Base-by-base conservation (phyloP, 768 basidiomycete genomes). In the Termitomyces sp. region DNA sequence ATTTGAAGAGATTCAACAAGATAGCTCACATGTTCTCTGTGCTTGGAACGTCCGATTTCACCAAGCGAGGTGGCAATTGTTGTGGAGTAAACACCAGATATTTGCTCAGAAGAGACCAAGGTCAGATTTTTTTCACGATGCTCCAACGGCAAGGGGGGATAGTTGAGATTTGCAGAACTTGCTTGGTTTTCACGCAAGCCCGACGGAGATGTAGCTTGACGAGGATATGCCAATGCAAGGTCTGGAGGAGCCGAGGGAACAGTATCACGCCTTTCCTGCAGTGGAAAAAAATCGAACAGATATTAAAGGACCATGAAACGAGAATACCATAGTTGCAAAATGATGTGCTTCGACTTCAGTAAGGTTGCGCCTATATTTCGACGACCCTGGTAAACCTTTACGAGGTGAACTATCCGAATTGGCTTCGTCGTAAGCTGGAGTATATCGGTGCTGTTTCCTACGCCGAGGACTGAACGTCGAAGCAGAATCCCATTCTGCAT, bases 381-480 rank as follows among this genome's bases (percentile, higher is more conserved):
- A 56, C 24, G 58, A 61, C 26, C 62, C 48, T 14, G 54, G 43
- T 35, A 33, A 49, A 4, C 53, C 46, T 46, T 62, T 69, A 40
- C 56, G 62, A 45, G 59, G 60, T 32, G 72, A 73, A 49, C 66
- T 70, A 53, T 75, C 73, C 24, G 75, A 73, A 44, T 66, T 72
- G 26, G 72, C 66, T 30, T 64, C 67, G 48, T 69, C 73, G 30
- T 73, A 71, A 18, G 62, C 61, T 43, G 67, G 62, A 45, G 47
- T 58, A 36, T 44, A 40, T 48, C 43, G 53, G 10, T 42, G 55
- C 26, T 14, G 53, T 51, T 3, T 40, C 28, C n/a, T 24, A 13
- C 30, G 32, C 5, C 56, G 54, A 18, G 38, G 35, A 24, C 20
- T 26, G 18, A 13, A 22, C 8, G 22, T 43, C 33, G 50, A 44